Percentiles rank a stretch among this genome's conserved stretches.
phyloP scores from a whole-genome alignment of 805 yeast genomes.

The Kurtzmaniella fragi region DNA sequence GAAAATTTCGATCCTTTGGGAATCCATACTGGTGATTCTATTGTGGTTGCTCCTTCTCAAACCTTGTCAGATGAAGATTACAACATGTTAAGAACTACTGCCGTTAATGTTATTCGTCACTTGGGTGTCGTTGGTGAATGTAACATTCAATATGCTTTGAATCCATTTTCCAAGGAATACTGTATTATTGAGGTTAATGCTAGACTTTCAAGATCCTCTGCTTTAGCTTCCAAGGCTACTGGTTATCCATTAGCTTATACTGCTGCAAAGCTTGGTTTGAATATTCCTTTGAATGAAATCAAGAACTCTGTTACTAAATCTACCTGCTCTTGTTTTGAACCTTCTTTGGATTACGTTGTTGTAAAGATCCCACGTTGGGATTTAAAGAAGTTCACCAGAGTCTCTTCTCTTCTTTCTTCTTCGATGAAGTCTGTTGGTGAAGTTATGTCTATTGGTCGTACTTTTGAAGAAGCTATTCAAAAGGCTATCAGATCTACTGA shows the following conservation, averaged over 20 bases:
- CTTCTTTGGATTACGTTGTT: conserved; percentile 93
- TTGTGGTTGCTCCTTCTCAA: conserved; percentile 98
- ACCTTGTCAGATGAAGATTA: conserved; percentile 95
- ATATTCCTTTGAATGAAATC: conserved; percentile 86
- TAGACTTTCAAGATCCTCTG: conserved; percentile 96
- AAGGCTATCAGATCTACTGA: conserved; percentile 96
- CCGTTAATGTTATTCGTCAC: conserved; percentile 94
- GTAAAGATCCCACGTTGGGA: conserved; percentile 99
- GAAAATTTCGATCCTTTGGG: conserved; percentile 98
- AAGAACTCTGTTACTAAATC: conserved; percentile 89
- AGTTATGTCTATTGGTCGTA: conserved; percentile 96
- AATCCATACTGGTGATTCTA: conserved; percentile 98
- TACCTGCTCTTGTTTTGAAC: conserved; percentile 96
- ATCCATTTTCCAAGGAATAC: conserved; percentile 90
- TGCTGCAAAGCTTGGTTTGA: conserved; percentile 94
- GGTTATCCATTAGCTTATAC: conserved; percentile 98
- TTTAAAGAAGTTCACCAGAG: conserved; percentile 90
- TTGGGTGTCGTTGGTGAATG: conserved; percentile 99
- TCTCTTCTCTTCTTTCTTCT: conserved; percentile 79
- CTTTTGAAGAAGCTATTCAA: conserved; percentile 96
- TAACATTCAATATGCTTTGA: conserved; percentile 93
- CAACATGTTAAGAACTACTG: conserved; percentile 96
- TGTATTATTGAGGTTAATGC: conserved; percentile 98
- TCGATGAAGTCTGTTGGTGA: conserved; percentile 99
- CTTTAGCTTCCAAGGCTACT: conserved; percentile 97